These are phyloP conservation scores for Beauveria medogensis DNA, from an alignment of 2,329 filamentous ascomycete species.

Conservation along the genomic window DNA sequence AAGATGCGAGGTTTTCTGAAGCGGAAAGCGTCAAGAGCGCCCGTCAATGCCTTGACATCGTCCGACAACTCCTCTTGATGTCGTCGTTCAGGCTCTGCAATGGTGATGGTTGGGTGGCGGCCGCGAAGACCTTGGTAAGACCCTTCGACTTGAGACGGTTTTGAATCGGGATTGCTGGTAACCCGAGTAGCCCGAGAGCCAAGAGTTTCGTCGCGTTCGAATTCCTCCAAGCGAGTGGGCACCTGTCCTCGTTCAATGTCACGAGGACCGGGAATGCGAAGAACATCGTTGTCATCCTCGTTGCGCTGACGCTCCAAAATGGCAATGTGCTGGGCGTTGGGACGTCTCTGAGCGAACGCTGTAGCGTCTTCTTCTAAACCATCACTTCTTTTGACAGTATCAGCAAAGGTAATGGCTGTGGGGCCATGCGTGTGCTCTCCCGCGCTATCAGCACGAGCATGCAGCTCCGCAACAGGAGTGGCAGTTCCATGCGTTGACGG, in stretches of 20 bases:
- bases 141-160: neutral
- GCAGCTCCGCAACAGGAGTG: neutral
- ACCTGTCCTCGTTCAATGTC: conserved; percentile 79
- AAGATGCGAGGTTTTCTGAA: conserved; percentile 35
- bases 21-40: conserved; percentile 33
- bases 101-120: conserved; percentile 53
- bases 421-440: conserved; percentile 12
- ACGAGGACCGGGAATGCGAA: conserved; percentile 85
- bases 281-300: conserved; percentile 56
- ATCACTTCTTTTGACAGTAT: conserved; percentile 55
- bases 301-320: conserved; percentile 81
- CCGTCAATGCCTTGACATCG: conserved; percentile 32
- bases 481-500: conserved; percentile 1
- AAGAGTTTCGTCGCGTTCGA: conserved; percentile 24
- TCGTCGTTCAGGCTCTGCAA: conserved; percentile 50
- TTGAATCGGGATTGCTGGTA: neutral
- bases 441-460: neutral
- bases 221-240: conserved; percentile 46
- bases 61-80: conserved; percentile 32
- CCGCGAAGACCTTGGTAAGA: conserved; percentile 19
- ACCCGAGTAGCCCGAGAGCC: neutral
- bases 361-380: conserved; percentile 40
- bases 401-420: conserved; percentile 56
- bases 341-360: conserved; percentile 41
- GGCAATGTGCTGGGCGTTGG: conserved; percentile 74